phyloP scores from a whole-genome alignment of 805 yeast species.

The Monosporozyma servazzii region DNA sequence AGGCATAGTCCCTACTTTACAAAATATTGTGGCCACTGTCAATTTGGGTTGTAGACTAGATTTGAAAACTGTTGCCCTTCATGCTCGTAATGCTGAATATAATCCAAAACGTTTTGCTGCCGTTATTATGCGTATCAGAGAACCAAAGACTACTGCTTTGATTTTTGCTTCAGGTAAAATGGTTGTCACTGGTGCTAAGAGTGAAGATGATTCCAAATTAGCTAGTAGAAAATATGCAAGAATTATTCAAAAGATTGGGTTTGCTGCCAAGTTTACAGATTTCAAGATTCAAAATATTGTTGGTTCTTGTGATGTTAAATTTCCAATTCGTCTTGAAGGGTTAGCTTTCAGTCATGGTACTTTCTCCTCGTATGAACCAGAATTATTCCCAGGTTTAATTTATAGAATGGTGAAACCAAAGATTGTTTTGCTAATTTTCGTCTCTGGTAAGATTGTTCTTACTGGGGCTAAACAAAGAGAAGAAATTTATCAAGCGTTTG shows the following conservation, averaged over 20 bases:
- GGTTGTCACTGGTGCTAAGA: conserved; percentile 99
- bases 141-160: conserved; percentile 95
- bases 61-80: conserved; percentile 92
- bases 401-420: conserved; percentile 99
- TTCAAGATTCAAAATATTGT: conserved; percentile 97
- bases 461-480: conserved; percentile 99
- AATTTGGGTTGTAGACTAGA: conserved; percentile 93
- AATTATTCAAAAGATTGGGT: conserved; percentile 94
- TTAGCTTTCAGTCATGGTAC: conserved; percentile 97
- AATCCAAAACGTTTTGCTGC: conserved; percentile 99
- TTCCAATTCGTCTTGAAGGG: conserved; percentile 95
- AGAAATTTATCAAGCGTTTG: conserved; percentile 96
- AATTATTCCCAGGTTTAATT: conserved; percentile 93
- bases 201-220: conserved; percentile 95
- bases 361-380: conserved; percentile 97
- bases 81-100: conserved; percentile 98
- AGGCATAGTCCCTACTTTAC: conserved; percentile 89
- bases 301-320: conserved; percentile 97
- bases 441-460: conserved; percentile 91
- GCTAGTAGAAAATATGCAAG: conserved; percentile 97
- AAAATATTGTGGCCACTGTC: conserved; percentile 96
- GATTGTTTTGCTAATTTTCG: conserved; percentile 90
- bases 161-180: conserved; percentile 98
- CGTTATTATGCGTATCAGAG: conserved; percentile 97
- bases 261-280: conserved; percentile 95